Percentiles rank a stretch among this genome's conserved stretches.
Conservation (phyloP, 108 stramenopile species). For the Skeletonema tropicum region DNA sequence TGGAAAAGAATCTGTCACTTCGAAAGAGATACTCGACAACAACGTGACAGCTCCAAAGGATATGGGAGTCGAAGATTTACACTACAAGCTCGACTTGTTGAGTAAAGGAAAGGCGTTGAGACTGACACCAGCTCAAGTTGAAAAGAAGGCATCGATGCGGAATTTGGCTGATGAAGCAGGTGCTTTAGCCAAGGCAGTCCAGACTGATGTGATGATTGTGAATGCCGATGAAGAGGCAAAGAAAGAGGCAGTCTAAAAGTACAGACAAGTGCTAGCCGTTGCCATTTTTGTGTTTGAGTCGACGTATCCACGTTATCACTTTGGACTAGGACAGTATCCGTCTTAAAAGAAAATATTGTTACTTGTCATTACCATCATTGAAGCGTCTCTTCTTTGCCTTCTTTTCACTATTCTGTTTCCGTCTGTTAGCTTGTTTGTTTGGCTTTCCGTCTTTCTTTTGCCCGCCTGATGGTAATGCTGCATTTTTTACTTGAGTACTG, state of each 20-base stretch:
- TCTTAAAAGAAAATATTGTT: neutral
- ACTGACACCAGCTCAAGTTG: neutral
- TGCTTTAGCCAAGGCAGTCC: neutral
- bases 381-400: neutral
- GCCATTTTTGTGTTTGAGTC: neutral
- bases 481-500: slow-evolving; percentile 3
- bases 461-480: neutral
- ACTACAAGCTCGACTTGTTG: slow-evolving; percentile 36
- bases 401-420: neutral
- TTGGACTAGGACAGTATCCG: too few relatives aligned
- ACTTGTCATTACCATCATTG: neutral
- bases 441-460: neutral
- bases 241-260: slow-evolving; percentile 7
- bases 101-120: slow-evolving; percentile 26
- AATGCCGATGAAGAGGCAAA: slow-evolving; percentile 25
- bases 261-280: too few relatives aligned
- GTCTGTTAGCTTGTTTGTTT: neutral
- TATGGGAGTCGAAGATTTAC: slow-evolving; percentile 32
- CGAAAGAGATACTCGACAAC: slow-evolving; percentile 55
- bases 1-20: slow-evolving; percentile 32
- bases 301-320: neutral
- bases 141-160: slow-evolving; percentile 14
- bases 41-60: slow-evolving; percentile 47
- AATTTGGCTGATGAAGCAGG: slow-evolving; percentile 24
- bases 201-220: slow-evolving; percentile 31